Evolutionary conservation across 139 green algal genomes (phyloP).

Genomic region (Pycnococcus provasolii): DNA sequence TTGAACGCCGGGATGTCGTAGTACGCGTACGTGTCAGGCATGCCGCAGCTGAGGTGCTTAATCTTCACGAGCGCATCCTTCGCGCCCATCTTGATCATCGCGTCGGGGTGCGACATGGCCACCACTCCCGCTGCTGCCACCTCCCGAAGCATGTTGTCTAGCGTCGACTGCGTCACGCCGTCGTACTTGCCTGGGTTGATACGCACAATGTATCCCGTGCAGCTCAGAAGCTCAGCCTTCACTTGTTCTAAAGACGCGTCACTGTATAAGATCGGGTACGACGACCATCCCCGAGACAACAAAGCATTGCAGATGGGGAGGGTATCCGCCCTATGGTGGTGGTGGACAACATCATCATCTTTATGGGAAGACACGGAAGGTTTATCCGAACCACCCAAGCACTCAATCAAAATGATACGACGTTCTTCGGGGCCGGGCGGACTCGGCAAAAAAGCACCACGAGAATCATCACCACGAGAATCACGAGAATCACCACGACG

Average conservation of each 20-base stretch:
- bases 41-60: conserved; percentile 16
- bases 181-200: conserved; percentile 31
- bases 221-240: not conserved
- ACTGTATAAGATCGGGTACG: not conserved
- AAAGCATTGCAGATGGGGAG: not conserved
- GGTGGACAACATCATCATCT: no score
- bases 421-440: no score
- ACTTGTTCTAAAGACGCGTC: not conserved
- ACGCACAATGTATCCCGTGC: conserved; percentile 1
- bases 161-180: conserved; percentile 8
- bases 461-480: no score
- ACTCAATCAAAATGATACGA: no score
- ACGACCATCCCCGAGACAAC: not conserved
- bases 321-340: not conserved
- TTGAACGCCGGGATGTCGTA: conserved; percentile 25
- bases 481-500: no score
- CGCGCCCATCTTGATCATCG: conserved; percentile 22
- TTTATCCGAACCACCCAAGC: no score
- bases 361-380: no score
- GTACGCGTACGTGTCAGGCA: conserved; percentile 33
- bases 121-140: conserved; percentile 2
- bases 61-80: conserved; percentile 27
- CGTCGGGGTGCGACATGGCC: conserved; percentile 5
- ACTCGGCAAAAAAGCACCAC: no score
- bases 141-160: conserved; percentile 6